Base-by-base conservation (phyloP, 352 stramenopile species). In the Pythium apleroticum region DNA sequence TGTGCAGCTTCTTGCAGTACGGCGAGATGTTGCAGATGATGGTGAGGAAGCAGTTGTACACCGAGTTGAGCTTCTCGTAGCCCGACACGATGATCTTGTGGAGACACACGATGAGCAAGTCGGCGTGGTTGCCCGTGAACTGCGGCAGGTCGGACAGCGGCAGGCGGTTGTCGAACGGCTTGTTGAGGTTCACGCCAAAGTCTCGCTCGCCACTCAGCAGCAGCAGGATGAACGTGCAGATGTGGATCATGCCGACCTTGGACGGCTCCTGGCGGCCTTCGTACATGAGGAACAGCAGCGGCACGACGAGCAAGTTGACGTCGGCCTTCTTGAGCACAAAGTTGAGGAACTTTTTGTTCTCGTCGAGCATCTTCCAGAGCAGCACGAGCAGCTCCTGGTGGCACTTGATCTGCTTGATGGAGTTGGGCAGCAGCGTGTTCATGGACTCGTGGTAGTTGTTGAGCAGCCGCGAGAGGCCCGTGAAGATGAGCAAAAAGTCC, bases 41-140 rank as follows among this genome's bases (percentile, higher is more conserved):
- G 10, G 97, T 99, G 39, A 99, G 78, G 75, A 99, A 99, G 78
- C 97, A 99, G 54, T 98, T 98, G 81, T 99, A 99, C 22, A 99
- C 84, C 25, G 91, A 96, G 59, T 97, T 97, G 64, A 99, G 81
- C 67, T 98, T 97, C 66, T 98, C 95, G 57, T 97, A 96, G 53
- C 97, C 97, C 57, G 96, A 98, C 25, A 99, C 95, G 31, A 99
- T 97, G 56, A 99, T 90, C 78, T 99, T 99, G 82, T 99, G 96
- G 43, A 99, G 74, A 50, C 95, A 98, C 28, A 99, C 93, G 41
- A 98, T 95, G 35, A 99, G 73, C 54, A 99, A 73, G 69, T 99
- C 97, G 6, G 93, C 91, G 80, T 99, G 96, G 76, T 97, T 98
- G 31, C 96, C 97, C 7, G 84, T 91, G 66, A 99, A 98, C 25